Percentiles rank a stretch among this genome's conserved stretches.
phyloP scores from a whole-genome alignment of 2,329 filamentous ascomycete species.

The Rugonectria rugulosa region DNA sequence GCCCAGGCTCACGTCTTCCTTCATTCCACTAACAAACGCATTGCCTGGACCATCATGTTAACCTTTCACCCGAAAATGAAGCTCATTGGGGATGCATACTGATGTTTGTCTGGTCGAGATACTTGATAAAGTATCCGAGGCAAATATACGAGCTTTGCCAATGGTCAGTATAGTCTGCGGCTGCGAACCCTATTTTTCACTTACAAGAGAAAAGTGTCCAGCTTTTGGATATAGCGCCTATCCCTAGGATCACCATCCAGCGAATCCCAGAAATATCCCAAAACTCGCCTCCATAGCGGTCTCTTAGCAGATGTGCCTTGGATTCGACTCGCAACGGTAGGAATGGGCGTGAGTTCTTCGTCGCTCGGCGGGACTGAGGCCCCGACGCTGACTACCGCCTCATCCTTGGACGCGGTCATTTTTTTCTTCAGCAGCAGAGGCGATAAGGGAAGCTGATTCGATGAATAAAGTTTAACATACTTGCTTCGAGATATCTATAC shows the following conservation, averaged over 20 bases:
- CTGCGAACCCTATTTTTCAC: background rate
- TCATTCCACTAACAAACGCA: slow-evolving; percentile 21
- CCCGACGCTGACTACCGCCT: background rate
- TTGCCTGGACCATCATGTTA: slow-evolving; percentile 5
- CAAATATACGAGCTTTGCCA: slow-evolving; percentile 16
- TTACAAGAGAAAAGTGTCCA: slow-evolving; percentile 22
- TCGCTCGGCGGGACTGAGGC: background rate
- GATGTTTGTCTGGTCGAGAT: slow-evolving; percentile 43
- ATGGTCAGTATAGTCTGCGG: background rate
- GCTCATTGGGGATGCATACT: slow-evolving; percentile 11
- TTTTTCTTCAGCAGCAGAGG: background rate
- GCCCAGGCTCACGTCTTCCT: slow-evolving; percentile 7
- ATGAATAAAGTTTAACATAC: background rate
- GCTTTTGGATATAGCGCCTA: slow-evolving; percentile 17
- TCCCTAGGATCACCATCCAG: slow-evolving; percentile 18
- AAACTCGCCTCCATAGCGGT: slow-evolving; percentile 8
- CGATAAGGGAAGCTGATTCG: background rate
- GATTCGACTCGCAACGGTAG: background rate
- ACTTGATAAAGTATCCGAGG: slow-evolving; percentile 40
- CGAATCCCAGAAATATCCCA: slow-evolving; percentile 19
- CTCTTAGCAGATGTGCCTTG: background rate
- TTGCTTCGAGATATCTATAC: background rate
- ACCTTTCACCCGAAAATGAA: background rate
- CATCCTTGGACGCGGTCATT: slow-evolving; percentile 3
- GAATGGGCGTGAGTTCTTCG: slow-evolving; percentile 2